A percentile compares a stretch with the other conserved stretches of the same genome.
Evolutionary conservation across 768 basidiomycete genomes (phyloP).

Genomic region (Psilocybe sp.): DNA sequence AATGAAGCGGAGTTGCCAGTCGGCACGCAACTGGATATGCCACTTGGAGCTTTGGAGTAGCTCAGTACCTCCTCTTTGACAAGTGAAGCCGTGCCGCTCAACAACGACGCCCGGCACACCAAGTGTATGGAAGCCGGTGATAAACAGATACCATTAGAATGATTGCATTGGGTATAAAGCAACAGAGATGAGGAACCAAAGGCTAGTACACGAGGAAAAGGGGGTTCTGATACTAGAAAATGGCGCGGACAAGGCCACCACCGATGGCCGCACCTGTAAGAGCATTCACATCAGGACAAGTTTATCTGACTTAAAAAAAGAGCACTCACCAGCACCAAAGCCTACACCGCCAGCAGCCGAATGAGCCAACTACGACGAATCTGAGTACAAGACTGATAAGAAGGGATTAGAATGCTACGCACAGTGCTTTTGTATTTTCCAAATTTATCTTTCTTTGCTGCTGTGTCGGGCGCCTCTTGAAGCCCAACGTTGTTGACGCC

Average conservation of each 20-base stretch:
- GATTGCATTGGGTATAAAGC: too few relatives aligned
- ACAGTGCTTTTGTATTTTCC: conserved; percentile 61
- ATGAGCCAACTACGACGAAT: conserved; percentile 43
- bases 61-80: too few relatives aligned
- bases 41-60: too few relatives aligned
- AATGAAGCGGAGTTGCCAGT: too few relatives aligned
- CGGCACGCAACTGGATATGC: too few relatives aligned
- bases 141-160: too few relatives aligned
- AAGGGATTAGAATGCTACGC: conserved; percentile 8
- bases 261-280: conserved; percentile 17
- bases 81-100: too few relatives aligned
- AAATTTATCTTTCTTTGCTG: conserved; percentile 58
- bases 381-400: background rate
- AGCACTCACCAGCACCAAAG: conserved; percentile 64
- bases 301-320: background rate
- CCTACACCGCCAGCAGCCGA: conserved; percentile 71
- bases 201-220: too few relatives aligned
- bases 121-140: too few relatives aligned
- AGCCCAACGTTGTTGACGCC: conserved; percentile 40
- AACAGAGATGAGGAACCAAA: too few relatives aligned
- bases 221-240: conserved; percentile 11
- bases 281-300: background rate
- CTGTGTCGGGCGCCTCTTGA: conserved; percentile 37
- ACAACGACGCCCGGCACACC: too few relatives aligned
- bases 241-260: conserved; percentile 17